Base-by-base conservation (phyloP, 169 alveolate species). In the Eimeria acervulina region DNA sequence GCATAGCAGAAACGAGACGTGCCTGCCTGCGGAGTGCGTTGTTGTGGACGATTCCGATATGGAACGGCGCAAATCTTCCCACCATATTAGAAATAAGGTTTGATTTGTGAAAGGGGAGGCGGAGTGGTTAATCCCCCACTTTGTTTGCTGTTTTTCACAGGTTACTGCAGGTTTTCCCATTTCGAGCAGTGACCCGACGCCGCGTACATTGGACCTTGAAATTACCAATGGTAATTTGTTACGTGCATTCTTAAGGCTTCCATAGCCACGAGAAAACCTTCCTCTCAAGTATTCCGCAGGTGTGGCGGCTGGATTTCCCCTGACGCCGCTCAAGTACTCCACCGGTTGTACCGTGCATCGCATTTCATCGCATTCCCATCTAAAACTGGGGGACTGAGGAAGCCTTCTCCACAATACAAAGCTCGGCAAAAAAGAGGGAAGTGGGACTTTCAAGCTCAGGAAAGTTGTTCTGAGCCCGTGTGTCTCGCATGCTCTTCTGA, bases 141-240 rank as follows among this genome's bases (percentile, higher is more conserved):
- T 38, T 55, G 55, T 47, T 6, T 40, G 38, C 31, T 59, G 80
- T 59, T 85, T 61, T 61, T 8, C 80, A 19, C 93, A 52, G 76
- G 93, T 61, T 52, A 47, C 61, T n/a, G 21, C 80, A 52, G 76
- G 93, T 61, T 59, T 55, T 17, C 63, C 40, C 61, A 7, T 61
- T 15, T 78, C 36, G 81, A 36, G 47, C 40, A 85, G 93, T 85
- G 93, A 85, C 93, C 93, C 52, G 44, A 52, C 93, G 40, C 93
- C 76, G n/a, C 40, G 26, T 1, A 31, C 26, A 17, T 59, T 59
- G 33, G 15, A 42, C 26, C 81, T 61, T 85, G 93, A 85, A 85
- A 85, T 36, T 55, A 21, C 47, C 47, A 7, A 85, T 52, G 93
- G 81, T 70, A 70, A 5, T 70, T 70, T 33, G 15, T 17, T 17